A percentile compares a stretch with the other conserved stretches of the same genome.
phyloP scores from a whole-genome alignment of 2,329 filamentous ascomycete genomes.

The Zymoseptoria crescenta region DNA sequence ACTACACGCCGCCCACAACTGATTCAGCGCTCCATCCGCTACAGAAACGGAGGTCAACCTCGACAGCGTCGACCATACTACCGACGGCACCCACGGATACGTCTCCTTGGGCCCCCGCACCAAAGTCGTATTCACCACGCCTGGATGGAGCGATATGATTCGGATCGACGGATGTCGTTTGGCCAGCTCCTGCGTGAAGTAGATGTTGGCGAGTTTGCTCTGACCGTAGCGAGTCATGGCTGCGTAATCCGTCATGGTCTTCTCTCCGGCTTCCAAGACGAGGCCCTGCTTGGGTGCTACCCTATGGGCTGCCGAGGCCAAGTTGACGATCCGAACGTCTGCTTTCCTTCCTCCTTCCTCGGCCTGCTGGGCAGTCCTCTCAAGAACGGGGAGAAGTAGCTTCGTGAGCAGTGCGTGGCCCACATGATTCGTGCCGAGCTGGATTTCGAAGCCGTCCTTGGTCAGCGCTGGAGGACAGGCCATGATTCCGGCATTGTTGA shows the following conservation, averaged over 20 bases:
- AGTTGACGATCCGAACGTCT: constrained; percentile 23
- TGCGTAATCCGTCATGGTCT: constrained; percentile 9
- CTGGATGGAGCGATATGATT: constrained; percentile 41
- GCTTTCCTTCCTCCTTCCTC: constrained; percentile 5
- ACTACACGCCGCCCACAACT: constrained; percentile 20
- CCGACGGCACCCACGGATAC: not conserved
- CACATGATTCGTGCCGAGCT: constrained; percentile 28
- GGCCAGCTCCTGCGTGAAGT: constrained; percentile 37
- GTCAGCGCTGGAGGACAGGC: constrained; percentile 10
- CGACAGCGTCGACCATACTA: not conserved
- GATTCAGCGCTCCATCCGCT: constrained; percentile 17
- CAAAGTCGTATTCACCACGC: constrained; percentile 41
- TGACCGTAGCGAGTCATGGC: constrained; percentile 35
- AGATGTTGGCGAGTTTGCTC: constrained; percentile 43
- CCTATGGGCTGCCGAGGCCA: constrained; percentile 19
- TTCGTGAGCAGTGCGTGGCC: constrained; percentile 26
- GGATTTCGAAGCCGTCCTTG: constrained; percentile 26
- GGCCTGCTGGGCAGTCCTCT: constrained; percentile 12
- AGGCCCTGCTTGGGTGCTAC: constrained; percentile 10
- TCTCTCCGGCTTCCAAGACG: constrained; percentile 22
- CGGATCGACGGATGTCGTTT: constrained; percentile 38
- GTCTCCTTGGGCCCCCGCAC: constrained; percentile 8
- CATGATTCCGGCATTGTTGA: constrained; percentile 27
- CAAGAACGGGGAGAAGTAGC: constrained; percentile 20
- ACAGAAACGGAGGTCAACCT: not conserved